These are phyloP conservation scores for Comarum palustre DNA, from an alignment of 306 rosid species.

Conservation along the genomic window DNA sequence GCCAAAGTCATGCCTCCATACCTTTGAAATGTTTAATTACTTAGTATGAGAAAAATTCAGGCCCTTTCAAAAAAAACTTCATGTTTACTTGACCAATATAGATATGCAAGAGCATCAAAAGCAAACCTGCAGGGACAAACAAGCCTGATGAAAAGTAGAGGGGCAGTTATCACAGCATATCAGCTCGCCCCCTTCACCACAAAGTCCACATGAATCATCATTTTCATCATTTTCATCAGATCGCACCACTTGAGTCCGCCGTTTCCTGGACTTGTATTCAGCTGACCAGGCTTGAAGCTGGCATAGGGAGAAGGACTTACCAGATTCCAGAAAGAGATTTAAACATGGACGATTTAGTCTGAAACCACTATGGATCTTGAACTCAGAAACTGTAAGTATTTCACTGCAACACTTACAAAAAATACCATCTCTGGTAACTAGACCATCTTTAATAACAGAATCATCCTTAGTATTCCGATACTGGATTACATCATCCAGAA, in stretches of 20 bases:
- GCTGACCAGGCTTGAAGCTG: conserved; percentile 99
- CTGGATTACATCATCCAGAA: conserved; percentile 66
- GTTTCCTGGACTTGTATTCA: conserved; percentile 78
- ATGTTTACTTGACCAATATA: conserved; percentile 27
- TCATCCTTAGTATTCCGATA: conserved; percentile 65
- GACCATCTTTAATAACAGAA: conserved; percentile 68
- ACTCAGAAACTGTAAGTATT: conserved; percentile 62
- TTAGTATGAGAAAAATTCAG: conserved; percentile 7
- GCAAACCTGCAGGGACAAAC: conserved; percentile 81
- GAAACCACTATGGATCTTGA: conserved; percentile 84
- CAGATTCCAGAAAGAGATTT: conserved; percentile 89
- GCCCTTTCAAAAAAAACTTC: too few relatives aligned
- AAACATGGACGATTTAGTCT: conserved; percentile 73
- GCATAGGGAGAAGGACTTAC: conserved; percentile 80
- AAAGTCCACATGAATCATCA: conserved; percentile 90
- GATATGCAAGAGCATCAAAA: conserved; percentile 20
- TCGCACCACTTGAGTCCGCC: conserved; percentile 45
- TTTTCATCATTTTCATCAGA: conserved; percentile 66
- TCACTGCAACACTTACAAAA: conserved; percentile 73
- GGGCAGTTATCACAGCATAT: conserved; percentile 96
- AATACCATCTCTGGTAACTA: conserved; percentile 73
- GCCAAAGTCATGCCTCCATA: not conserved
- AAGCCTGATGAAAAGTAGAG: conserved; percentile 83
- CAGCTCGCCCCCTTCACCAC: conserved; percentile 96
- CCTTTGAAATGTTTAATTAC: not conserved